Base-by-base conservation (phyloP, 2,329 filamentous ascomycete genomes). In the Lecanosticta acicola region DNA sequence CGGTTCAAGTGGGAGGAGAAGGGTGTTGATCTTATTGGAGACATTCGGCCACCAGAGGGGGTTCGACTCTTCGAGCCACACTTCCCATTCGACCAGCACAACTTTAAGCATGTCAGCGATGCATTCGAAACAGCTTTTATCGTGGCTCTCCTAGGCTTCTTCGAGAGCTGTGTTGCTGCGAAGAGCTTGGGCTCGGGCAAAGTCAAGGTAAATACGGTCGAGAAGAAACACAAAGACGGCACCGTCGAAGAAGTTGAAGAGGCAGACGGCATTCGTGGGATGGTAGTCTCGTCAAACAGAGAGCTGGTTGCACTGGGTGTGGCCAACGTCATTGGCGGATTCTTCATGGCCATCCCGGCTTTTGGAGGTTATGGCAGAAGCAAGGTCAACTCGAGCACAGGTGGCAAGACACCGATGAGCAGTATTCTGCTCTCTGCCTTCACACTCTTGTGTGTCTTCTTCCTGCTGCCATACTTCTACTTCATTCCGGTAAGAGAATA, bases 351-450 rank as follows among this genome's bases (percentile, higher is more conserved):
- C 16, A 74, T 98, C 17, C 93, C 93, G 4, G 87, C 88, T 0
- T 98, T 98, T 73, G 93, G 93, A 14, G 93, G 93, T 7, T 98
- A 98, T 63, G 93, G 90, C 8, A 78, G 93, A 63, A 96, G 89
- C 68, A 97, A 97, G 67, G 85, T 98, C 56, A 97, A 96, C 70
- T 84, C 84, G 54, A 85, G 85, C 40, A 97, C 93, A 1, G 93
- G 93, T 29, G 91, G 88, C 21, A 87, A 84, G 65, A 96, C 87
- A 1, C 91, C 91, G 0, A 94, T 97, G 85, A 93, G 86, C 68
- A 94, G 87, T 53, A 79, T 98, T 32, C 80, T 97, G 40, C 70
- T 98, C 45, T 89, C 85, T 50, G 54, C 90, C 34, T 85, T 97
- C 58, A 87, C 91, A 0, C 71, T 96, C 17, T 68, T 94, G 39